Base-by-base conservation (phyloP, 2,329 filamentous ascomycete species). In the Gyromitra esculenta region DNA sequence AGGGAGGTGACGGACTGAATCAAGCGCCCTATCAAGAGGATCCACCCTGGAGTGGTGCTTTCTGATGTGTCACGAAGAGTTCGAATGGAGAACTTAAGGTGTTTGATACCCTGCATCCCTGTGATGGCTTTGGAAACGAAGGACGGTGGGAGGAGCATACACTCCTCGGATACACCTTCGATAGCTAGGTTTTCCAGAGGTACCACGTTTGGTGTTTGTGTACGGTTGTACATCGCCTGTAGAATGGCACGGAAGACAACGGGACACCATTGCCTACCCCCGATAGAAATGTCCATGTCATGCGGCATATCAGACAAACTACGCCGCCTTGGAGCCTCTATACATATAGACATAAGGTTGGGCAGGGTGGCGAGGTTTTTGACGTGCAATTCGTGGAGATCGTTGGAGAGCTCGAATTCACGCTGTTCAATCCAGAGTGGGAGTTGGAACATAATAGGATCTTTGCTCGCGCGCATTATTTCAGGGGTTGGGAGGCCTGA, bases 381-480 rank as follows among this genome's bases (percentile, higher is more conserved):
- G 25, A 65, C 57, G 25, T 75, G 72, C 25, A 75, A 9, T 15
- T 64, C 48, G 35, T 65, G 50, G 8, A 75, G 56, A 21, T 71
- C 72, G 11, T 60, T 45, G 13, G 72, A 75, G 52, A 75, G 35
- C 39, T 71, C 72, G n/a, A 75, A 75, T n/a, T 64, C 59, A 25
- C 50, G 59, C n/a, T 75, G 65, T 11, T 70, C 41, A 39, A 70
- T 59, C 72, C 72, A 75, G 5, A 39, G 25, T 5, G 41, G 45
- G 8, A 75, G 52, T 35, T 59, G 37, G 7, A 59, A 13, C 72
- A 65, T 65, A 13, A 18, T 8, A 18, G 50, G 41, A 13, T 75
- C 65, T 5, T 15, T 69, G 21, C 72, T 70, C 13, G 59, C 50
- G 25, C n/a, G 59, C 8, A 75, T 71, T 21, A 15, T 35, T 1